Evolutionary conservation across 148 eudicot genomes (phyloP).

Genomic region (Tetragonia tetragonoides): DNA sequence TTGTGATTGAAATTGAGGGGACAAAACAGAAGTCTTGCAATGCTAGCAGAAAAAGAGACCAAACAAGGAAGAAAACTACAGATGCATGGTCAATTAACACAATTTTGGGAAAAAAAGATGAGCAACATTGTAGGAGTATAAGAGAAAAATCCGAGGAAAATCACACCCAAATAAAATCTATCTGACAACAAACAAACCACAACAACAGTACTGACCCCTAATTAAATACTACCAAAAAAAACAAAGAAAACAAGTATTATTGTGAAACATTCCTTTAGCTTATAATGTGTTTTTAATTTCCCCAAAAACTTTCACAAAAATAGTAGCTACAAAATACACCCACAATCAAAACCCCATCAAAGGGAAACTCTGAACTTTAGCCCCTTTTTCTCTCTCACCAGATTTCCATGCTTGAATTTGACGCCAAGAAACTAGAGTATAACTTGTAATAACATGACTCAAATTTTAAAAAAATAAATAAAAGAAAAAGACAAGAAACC

Average conservation of each 20-base stretch:
- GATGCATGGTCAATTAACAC: conserved; percentile 1
- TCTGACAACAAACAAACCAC: not conserved
- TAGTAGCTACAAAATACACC: conserved; percentile 3
- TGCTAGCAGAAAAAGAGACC: conserved; percentile 9
- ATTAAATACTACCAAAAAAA: not conserved
- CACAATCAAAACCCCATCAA: too few species aligned
- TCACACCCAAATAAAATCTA: not conserved
- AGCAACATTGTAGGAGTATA: not conserved
- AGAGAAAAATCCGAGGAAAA: conserved; percentile 20
- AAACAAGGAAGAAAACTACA: conserved; percentile 8
- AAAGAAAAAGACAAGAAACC: not conserved
- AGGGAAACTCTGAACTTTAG: too few species aligned
- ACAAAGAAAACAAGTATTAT: not conserved
- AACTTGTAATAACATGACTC: too few species aligned
- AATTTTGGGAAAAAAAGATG: not conserved
- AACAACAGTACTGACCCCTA: not conserved
- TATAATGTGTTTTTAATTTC: too few species aligned
- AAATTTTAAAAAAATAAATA: too few species aligned
- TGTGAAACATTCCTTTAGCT: conserved; percentile 10
- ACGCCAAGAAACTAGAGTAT: too few species aligned
- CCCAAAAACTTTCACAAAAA: conserved; percentile 1
- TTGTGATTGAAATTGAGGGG: not conserved
- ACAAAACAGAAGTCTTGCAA: not conserved
- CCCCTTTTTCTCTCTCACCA: not conserved
- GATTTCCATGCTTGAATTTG: too few species aligned